Percentiles rank a stretch among this genome's conserved stretches.
phyloP scores from a whole-genome alignment of 2,329 filamentous ascomycete genomes.

The Penicillium crustosum region DNA sequence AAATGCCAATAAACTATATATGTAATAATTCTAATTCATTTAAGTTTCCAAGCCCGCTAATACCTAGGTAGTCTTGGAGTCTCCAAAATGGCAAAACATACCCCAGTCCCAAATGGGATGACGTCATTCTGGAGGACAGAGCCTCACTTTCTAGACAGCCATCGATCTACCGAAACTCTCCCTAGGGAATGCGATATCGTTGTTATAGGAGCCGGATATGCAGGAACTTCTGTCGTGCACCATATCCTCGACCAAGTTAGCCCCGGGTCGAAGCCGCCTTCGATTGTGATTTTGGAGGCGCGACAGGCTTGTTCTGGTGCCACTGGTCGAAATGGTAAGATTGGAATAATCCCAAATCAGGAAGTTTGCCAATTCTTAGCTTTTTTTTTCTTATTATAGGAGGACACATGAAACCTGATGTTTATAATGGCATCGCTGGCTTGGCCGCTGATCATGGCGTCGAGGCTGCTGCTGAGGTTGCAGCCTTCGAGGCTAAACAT shows the following conservation, averaged over 20 bases:
- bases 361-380: neutral
- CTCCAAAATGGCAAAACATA: slow-evolving; percentile 4
- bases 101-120: slow-evolving; percentile 24
- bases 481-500: slow-evolving; percentile 43
- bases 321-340: slow-evolving; percentile 43
- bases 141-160: slow-evolving; percentile 42
- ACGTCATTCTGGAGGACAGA: slow-evolving; percentile 47
- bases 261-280: slow-evolving; percentile 20
- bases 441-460: slow-evolving; percentile 35
- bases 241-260: slow-evolving; percentile 37
- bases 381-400: slow-evolving; percentile 15
- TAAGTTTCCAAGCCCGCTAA: neutral
- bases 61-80: neutral
- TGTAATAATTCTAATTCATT: neutral
- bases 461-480: slow-evolving; percentile 40
- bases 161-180: slow-evolving; percentile 41
- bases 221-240: slow-evolving; percentile 44
- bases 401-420: slow-evolving; percentile 46
- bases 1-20: neutral
- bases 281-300: slow-evolving; percentile 44
- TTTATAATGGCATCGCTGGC: slow-evolving; percentile 40
- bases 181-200: slow-evolving; percentile 45
- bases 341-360: neutral
- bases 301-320: slow-evolving; percentile 45
- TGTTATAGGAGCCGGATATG: slow-evolving; percentile 49